These are phyloP conservation scores for Picocystis salinarum DNA, from an alignment of 139 green algal genomes.

Conservation along the genomic window DNA sequence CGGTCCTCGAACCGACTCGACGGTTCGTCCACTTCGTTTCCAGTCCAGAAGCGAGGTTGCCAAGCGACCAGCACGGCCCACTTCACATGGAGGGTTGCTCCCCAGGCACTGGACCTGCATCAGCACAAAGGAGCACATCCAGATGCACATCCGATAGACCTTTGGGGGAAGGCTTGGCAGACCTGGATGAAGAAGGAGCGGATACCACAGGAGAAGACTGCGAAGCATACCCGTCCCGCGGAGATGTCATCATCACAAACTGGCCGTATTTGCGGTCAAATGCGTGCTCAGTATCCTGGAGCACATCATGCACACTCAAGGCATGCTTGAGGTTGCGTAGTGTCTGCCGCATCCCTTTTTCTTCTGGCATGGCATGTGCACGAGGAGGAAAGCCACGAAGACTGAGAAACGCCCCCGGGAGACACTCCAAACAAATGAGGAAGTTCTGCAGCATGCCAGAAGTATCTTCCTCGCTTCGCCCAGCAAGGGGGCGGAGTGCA, in stretches of 20 bases:
- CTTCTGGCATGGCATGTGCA: neutral
- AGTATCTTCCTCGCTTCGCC: neutral
- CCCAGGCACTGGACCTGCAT: too few species aligned
- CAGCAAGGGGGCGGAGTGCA: neutral
- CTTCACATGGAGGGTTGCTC: too few species aligned
- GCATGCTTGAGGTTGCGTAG: neutral
- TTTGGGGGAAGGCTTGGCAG: too few species aligned
- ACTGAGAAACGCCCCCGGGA: neutral
- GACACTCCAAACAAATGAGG: neutral
- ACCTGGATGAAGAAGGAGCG: too few species aligned
- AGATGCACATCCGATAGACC: too few species aligned
- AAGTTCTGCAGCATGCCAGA: neutral
- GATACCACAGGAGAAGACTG: too few species aligned
- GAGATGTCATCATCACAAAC: slow-evolving; percentile 5
- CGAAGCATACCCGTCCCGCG: too few species aligned
- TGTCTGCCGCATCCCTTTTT: neutral
- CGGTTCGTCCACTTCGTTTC: too few species aligned
- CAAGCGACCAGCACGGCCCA: too few species aligned
- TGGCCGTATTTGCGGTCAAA: slow-evolving; percentile 1
- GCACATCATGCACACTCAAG: slow-evolving; percentile 1
- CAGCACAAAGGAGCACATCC: too few species aligned
- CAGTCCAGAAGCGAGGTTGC: too few species aligned
- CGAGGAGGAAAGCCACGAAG: neutral
- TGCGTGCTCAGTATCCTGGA: neutral
- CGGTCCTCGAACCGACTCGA: too few species aligned